Percentiles rank a stretch among this genome's conserved stretches.
These are phyloP conservation scores for Fonsecaea monophora DNA, from an alignment of 2,329 filamentous ascomycete genomes.

Conservation along the genomic window DNA sequence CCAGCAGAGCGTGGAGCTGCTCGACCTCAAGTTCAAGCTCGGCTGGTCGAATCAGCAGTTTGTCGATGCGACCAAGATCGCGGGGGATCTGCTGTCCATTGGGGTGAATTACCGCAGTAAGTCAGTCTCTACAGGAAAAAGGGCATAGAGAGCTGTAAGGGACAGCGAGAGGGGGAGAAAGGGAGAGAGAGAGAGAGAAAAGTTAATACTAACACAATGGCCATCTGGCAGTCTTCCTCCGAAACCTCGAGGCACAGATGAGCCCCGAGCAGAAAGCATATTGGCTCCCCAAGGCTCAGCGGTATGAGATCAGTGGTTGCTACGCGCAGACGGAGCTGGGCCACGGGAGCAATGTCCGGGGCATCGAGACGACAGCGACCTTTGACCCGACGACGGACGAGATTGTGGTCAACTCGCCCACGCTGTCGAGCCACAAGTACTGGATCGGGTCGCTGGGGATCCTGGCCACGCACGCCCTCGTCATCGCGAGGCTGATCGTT, in stretches of 20 bases:
- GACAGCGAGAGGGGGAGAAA: not conserved
- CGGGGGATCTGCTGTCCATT: slow-evolving; percentile 5
- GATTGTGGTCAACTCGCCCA: slow-evolving; percentile 44
- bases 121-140: not conserved
- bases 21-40: slow-evolving; percentile 23
- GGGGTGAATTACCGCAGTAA: slow-evolving; percentile 19
- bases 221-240: slow-evolving; percentile 29
- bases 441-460: slow-evolving; percentile 44
- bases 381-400: slow-evolving; percentile 42
- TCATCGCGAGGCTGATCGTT: slow-evolving; percentile 43
- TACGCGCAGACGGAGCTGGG: slow-evolving; percentile 45
- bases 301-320: slow-evolving; percentile 42
- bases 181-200: not conserved
- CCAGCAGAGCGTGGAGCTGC: slow-evolving; percentile 21
- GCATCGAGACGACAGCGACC: slow-evolving; percentile 44
- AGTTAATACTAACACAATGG: not conserved
- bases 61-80: slow-evolving; percentile 19
- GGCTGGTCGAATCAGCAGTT: slow-evolving; percentile 25
- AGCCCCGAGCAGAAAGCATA: slow-evolving; percentile 37
- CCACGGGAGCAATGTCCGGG: slow-evolving; percentile 43
- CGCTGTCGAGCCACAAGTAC: slow-evolving; percentile 42
- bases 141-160: no score
- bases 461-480: slow-evolving; percentile 41
- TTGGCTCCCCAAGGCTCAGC: slow-evolving; percentile 39
- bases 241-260: slow-evolving; percentile 39